Conservation (phyloP, 495 filamentous ascomycete genomes). For the Jackrogersella minutella region DNA sequence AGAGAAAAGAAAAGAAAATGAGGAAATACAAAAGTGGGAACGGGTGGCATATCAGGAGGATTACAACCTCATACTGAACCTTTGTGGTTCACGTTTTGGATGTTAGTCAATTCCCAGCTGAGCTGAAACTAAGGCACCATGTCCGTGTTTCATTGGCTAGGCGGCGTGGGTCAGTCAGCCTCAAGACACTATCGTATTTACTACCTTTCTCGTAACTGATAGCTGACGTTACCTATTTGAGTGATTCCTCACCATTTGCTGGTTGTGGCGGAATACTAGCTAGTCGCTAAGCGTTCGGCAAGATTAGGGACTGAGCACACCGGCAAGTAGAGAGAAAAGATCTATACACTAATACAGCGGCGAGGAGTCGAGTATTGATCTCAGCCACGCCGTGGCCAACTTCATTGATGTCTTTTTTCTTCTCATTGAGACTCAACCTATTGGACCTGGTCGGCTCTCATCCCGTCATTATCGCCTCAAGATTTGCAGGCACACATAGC, state of each 20-base stretch:
- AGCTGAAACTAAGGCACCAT: not conserved
- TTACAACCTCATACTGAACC: not conserved
- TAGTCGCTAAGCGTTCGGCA: not conserved
- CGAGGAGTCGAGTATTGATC: constrained; percentile 31
- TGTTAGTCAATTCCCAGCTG: not conserved
- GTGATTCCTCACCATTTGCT: not conserved
- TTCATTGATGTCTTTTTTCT: constrained; percentile 27
- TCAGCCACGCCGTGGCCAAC: constrained; percentile 20
- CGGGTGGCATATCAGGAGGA: too few relatives aligned
- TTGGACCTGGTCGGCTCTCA: constrained; percentile 17
- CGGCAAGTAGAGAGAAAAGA: constrained; percentile 27
- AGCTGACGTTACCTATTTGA: not conserved
- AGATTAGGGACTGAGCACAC: constrained; percentile 1
- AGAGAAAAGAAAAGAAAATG: not conserved
- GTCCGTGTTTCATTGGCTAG: not conserved
- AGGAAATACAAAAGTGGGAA: not conserved
- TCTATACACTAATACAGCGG: constrained; percentile 51
- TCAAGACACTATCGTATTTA: not conserved
- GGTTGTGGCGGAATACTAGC: not conserved
- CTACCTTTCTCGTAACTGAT: not conserved
- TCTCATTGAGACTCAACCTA: constrained; percentile 26
- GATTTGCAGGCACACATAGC: constrained; percentile 19
- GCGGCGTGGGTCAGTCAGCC: not conserved
- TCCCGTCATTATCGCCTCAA: constrained; percentile 25
- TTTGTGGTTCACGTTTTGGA: not conserved